Base-by-base conservation (phyloP, 306 rosid species). In the Lablab purpureus region DNA sequence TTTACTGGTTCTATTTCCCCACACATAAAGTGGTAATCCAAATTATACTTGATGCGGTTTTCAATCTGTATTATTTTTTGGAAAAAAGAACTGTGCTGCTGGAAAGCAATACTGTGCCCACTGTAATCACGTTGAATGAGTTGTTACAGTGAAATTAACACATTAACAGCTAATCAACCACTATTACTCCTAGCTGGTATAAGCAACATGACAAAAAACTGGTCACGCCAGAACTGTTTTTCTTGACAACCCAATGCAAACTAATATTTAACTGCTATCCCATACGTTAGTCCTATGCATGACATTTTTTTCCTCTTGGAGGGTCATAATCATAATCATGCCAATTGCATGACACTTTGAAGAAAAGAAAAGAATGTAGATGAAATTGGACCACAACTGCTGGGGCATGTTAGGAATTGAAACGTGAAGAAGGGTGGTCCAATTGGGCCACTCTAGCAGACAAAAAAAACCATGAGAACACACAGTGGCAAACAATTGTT, bases 201-300 rank as follows among this genome's bases (percentile, higher is more conserved):
- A 50, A 25, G 25, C 21, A 63, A 54, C 1, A 64, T 80, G 84
- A 80, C 84, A 63, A 73, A 80, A 21, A 50, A 49, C 14, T 65
- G 3, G 52, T 73, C 80, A 73, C 74, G 80, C 71, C 63, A 65
- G 73, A 66, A 74, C 80, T 81, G 70, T 74, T 65, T 17, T 68
- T 25, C 43, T 46, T 17, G 65, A 74, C 55, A 27, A 65, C 63
- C 71, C 27, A 43, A 56, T 41, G 37, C 32, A 56, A 30, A 81
- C 45, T 17, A 81, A 74, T 23, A 36, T 10, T 50, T 72, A 71
- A 62, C 28, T 30, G 60, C 28, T 4, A 58, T 45, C 49, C 41
- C 3, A 58, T 37, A 71, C 62, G 28, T 25, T 37, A 82, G 46
- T 51, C 73, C 27, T 55, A 69, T 76, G 82, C 78, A 70, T 56